Conservation (phyloP, 306 rosid species). For the Carpinus viminea region DNA sequence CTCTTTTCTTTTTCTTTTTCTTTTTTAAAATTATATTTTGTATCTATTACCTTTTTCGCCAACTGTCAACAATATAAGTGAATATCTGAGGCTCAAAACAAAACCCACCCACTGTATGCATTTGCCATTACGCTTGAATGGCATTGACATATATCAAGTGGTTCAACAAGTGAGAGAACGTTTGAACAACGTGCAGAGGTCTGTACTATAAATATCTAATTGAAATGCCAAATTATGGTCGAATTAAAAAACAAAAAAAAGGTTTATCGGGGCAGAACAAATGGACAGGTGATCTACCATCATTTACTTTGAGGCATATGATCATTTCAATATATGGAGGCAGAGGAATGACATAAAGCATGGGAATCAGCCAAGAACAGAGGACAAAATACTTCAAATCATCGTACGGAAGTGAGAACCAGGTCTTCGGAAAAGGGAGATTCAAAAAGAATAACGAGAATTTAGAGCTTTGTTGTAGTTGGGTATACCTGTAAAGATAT, state of each 20-base stretch:
- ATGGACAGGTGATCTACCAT: slow-evolving; percentile 27
- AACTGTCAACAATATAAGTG: background rate
- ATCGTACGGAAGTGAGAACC: too few relatives aligned
- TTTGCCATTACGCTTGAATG: background rate
- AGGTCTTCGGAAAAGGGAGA: too few relatives aligned
- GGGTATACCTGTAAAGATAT: too few relatives aligned
- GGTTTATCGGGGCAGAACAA: background rate
- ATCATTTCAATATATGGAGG: slow-evolving; percentile 12
- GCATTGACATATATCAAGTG: slow-evolving; percentile 6
- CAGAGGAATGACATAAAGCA: too few relatives aligned
- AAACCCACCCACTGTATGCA: background rate
- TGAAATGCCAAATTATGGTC: background rate
- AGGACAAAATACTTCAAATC: too few relatives aligned
- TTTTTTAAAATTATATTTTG: background rate
- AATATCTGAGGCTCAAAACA: slow-evolving; percentile 6
- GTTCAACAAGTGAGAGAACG: slow-evolving; percentile 5
- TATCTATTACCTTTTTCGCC: too few relatives aligned
- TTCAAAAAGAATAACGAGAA: too few relatives aligned
- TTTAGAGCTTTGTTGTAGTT: too few relatives aligned
- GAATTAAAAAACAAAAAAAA: background rate
- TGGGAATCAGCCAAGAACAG: too few relatives aligned
- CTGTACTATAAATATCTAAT: background rate
- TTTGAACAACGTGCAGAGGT: background rate
- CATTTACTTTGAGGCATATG: slow-evolving; percentile 20
- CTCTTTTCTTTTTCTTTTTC: background rate